Percentiles rank a stretch among this genome's conserved stretches.
Conservation (phyloP, 345 rosid genomes). For the Triadica sebifera region DNA sequence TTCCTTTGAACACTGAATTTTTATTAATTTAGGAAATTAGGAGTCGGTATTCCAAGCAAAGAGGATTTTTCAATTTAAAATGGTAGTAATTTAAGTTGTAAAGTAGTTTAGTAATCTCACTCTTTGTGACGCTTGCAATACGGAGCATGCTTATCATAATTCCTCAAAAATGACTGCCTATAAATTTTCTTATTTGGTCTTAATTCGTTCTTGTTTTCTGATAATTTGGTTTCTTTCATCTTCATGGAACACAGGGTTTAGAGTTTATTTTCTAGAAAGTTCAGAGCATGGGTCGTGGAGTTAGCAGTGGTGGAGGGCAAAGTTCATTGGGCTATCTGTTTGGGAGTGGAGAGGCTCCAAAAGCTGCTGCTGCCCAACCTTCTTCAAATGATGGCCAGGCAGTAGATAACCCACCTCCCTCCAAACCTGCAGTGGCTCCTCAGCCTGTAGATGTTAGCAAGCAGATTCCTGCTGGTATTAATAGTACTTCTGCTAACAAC, state of each 20-base stretch:
- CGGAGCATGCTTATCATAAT: background rate
- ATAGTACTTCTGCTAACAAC: conserved; percentile 59
- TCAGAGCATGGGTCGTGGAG: conserved; percentile 70
- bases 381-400: conserved; percentile 35
- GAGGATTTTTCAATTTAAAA: background rate
- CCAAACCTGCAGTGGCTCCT: conserved; percentile 42
- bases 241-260: background rate
- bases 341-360: conserved; percentile 71
- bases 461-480: conserved; percentile 67
- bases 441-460: conserved; percentile 47
- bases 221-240: background rate
- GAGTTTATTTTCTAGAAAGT: background rate
- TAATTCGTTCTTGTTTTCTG: background rate
- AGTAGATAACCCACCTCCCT: conserved; percentile 27
- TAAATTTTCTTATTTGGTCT: background rate
- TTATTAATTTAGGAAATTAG: background rate
- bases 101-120: background rate
- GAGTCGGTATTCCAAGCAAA: background rate
- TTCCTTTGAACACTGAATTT: background rate
- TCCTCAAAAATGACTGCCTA: background rate
- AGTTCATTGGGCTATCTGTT: conserved; percentile 84
- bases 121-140: background rate
- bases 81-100: background rate
- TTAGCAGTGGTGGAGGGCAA: conserved; percentile 81
- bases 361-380: conserved; percentile 42